Conservation (phyloP, 768 basidiomycete genomes). For the Termitomyces sp. region DNA sequence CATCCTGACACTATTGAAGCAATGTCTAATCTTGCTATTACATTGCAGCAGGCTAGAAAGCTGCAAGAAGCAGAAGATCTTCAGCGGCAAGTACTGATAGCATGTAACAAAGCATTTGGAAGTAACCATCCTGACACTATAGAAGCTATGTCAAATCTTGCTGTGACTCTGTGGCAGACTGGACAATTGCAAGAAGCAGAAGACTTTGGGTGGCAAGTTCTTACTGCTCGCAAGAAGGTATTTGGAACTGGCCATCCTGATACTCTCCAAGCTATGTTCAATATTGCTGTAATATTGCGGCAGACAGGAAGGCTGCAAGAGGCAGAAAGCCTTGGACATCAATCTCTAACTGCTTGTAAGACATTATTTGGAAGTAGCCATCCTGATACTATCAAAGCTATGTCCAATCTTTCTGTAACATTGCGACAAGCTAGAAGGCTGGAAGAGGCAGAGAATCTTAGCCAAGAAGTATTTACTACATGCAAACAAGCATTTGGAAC, state of each 20-base stretch:
- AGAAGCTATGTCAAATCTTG: too few relatives aligned
- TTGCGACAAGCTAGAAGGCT: not conserved
- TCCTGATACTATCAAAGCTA: not conserved
- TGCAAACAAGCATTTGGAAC: not conserved
- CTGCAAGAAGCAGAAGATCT: not conserved
- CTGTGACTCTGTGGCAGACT: too few relatives aligned
- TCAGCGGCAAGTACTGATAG: too few relatives aligned
- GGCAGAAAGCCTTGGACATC: not conserved
- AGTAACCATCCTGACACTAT: too few relatives aligned
- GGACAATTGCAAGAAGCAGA: not conserved
- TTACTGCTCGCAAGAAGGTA: not conserved
- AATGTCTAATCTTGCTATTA: too few relatives aligned
- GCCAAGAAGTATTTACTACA: not conserved
- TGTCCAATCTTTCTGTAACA: not conserved
- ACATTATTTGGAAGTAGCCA: not conserved
- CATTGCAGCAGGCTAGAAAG: too few relatives aligned
- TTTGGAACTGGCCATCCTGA: not conserved
- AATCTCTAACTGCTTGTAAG: not conserved
- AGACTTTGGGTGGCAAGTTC: not conserved
- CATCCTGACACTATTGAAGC: too few relatives aligned
- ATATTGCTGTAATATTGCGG: not conserved
- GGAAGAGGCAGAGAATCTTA: not conserved
- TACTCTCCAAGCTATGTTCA: not conserved
- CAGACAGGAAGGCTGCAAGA: not conserved
- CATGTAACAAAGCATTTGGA: too few relatives aligned